Evolutionary conservation across 176 grass and related monocot genomes (phyloP), one percentile per base, ranked within the genome.

Genomic region (Aegilops bicornis): DNA sequence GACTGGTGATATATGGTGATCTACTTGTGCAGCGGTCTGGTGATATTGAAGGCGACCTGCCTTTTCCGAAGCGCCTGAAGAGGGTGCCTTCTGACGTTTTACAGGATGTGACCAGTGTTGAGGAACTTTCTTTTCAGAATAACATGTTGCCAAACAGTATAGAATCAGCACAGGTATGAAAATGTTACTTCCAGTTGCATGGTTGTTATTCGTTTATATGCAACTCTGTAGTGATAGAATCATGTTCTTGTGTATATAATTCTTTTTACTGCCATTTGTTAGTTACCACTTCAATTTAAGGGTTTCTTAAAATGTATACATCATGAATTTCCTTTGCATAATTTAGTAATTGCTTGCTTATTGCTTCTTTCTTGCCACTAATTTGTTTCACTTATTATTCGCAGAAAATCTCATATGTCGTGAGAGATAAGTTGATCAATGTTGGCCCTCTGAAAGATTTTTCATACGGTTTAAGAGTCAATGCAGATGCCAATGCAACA

Each of bases 371-470:
- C 32, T 9, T 85, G 0, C 73, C 16, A 2, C 75, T 87, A 48
- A 83, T 88, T 59, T 88, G 33, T 83, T 86, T 92, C 30, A 79
- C 23, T 63, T 69, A 13, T 39, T 42, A 42, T 73, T 85, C 89
- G 64, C 91, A 98, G 96, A 98, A 95, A 76, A 95, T 98, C 79
- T 94, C 90, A 73, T 98, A 95, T 63, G 64, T 89, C 35, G 96
- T 98, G 27, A 94, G 96, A 88, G 96, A 98, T 95, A 90, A 93
- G 10, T 89, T 98, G 75, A 86, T 95, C 77, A 98, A 98, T 91
- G 83, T 98, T 88, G 93, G 96, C 77, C 96, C 96, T 59, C 82
- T 98, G 42, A 98, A 92, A 79, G 96, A 98, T 88, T 98, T 98
- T 88, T 93, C 90, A 16, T 98, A 98, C 61, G 88, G 96, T 83